Evolutionary conservation across 1,284 basidiomycete genomes (phyloP).

Genomic region (Ganoderma resinaceum): DNA sequence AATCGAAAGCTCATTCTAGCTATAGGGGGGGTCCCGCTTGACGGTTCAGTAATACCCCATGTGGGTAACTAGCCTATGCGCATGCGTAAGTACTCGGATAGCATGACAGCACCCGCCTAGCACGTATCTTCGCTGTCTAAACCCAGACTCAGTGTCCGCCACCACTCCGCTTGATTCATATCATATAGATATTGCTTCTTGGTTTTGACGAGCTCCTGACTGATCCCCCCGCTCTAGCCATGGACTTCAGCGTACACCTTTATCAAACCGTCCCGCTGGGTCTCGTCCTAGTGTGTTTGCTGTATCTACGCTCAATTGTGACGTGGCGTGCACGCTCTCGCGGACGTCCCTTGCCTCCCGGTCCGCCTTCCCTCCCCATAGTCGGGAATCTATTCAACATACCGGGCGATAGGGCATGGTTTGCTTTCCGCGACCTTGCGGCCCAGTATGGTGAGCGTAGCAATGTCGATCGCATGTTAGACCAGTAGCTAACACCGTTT

Average conservation of each 20-base stretch:
- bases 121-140: neutral
- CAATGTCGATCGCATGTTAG: neutral
- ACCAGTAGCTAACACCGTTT: neutral
- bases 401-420: slow-evolving; percentile 17
- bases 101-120: neutral
- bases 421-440: slow-evolving; percentile 5
- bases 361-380: slow-evolving; percentile 18
- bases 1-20: neutral
- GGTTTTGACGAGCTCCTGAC: neutral
- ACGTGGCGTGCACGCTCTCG: slow-evolving; percentile 5
- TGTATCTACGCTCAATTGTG: neutral
- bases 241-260: neutral
- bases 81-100: neutral
- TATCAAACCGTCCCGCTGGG: neutral
- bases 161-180: neutral
- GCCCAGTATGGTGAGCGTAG: slow-evolving; percentile 11
- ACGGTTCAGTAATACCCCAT: neutral
- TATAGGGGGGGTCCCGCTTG: too few species aligned
- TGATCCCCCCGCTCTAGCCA: neutral
- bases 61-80: neutral
- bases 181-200: neutral
- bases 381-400: slow-evolving; percentile 21
- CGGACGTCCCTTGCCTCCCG: slow-evolving; percentile 15
- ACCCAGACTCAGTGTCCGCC: neutral
- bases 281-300: neutral